phyloP scores from a whole-genome alignment of 2,329 filamentous ascomycete species.

The Aplosporella prunicola region DNA sequence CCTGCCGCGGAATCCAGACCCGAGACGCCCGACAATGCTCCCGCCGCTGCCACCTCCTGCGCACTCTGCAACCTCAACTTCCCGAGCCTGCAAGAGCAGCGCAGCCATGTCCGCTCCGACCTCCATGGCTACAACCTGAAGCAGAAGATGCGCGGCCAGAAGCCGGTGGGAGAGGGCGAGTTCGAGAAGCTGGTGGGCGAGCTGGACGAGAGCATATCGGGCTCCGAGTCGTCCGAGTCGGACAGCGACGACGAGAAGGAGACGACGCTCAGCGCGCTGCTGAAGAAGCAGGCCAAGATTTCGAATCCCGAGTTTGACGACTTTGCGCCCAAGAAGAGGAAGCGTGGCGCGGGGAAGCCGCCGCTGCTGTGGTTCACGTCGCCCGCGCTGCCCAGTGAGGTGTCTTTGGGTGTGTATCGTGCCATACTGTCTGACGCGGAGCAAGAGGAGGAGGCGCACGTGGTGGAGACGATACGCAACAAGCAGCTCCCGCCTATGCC shows the following conservation, averaged over 20 bases:
- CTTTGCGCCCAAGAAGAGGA: constrained; percentile 39
- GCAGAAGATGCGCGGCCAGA: constrained; percentile 68
- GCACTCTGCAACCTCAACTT: constrained; percentile 70
- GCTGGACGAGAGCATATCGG: constrained; percentile 84
- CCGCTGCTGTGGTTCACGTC: constrained; percentile 83
- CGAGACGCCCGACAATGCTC: constrained; percentile 34
- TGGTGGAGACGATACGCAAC: constrained; percentile 59
- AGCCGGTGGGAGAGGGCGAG: constrained; percentile 65
- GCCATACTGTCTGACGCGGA: constrained; percentile 68
- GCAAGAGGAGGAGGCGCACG: constrained; percentile 49
- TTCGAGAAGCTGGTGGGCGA: constrained; percentile 81
- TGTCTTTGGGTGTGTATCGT: constrained; percentile 76
- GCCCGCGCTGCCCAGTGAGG: constrained; percentile 62
- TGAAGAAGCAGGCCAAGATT: constrained; percentile 76
- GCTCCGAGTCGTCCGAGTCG: constrained; percentile 64
- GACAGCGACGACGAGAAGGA: constrained; percentile 71
- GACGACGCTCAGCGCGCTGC: constrained; percentile 61
- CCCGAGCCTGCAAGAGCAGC: constrained; percentile 65
- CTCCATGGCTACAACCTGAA: constrained; percentile 92
- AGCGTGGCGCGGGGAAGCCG: constrained; percentile 52
- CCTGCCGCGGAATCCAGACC: too few species aligned
- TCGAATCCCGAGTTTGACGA: constrained; percentile 46
- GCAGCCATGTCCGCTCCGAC: constrained; percentile 79
- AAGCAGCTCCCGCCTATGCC: constrained; percentile 66
- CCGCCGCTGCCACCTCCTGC: constrained; percentile 60